Conservation (phyloP, 352 stramenopile species). For the Globisporangium nunn region DNA sequence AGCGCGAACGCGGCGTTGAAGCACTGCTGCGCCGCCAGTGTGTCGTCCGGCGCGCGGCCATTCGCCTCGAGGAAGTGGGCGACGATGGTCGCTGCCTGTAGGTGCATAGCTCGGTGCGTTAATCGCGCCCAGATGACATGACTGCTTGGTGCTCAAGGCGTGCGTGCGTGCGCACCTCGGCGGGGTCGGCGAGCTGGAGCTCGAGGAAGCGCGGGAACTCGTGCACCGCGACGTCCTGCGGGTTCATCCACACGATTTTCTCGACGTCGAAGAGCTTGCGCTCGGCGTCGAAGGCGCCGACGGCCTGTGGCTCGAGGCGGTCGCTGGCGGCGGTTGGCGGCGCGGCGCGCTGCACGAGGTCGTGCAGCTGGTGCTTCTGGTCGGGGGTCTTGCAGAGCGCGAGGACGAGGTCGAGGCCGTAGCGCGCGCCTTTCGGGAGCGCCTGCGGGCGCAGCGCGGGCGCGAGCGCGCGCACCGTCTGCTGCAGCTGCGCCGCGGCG, state of each 20-base stretch:
- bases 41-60: slow-evolving; percentile 32
- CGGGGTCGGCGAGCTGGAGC: slow-evolving; percentile 52
- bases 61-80: slow-evolving; percentile 54
- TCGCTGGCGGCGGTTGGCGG: slow-evolving; percentile 18
- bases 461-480: slow-evolving; percentile 40
- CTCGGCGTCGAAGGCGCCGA: slow-evolving; percentile 52
- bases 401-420: slow-evolving; percentile 60
- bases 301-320: slow-evolving; percentile 32
- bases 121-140: too few relatives aligned
- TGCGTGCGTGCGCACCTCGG: slow-evolving; percentile 17
- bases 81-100: slow-evolving; percentile 30
- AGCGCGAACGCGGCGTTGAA: slow-evolving; percentile 74
- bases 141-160: too few relatives aligned
- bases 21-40: slow-evolving; percentile 49
- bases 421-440: slow-evolving; percentile 47
- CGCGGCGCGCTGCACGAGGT: slow-evolving; percentile 33
- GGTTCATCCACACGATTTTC: slow-evolving; percentile 56
- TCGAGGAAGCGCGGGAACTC: slow-evolving; percentile 72
- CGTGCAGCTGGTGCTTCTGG: slow-evolving; percentile 45
- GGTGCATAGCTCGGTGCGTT: background rate
- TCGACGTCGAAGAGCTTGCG: slow-evolving; percentile 56
- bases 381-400: slow-evolving; percentile 52
- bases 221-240: slow-evolving; percentile 53
- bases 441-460: slow-evolving; percentile 55
- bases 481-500: slow-evolving; percentile 60